Evolutionary conservation across 768 basidiomycete genomes (phyloP).

Genomic region (Pleurotus salmoneostramineus): DNA sequence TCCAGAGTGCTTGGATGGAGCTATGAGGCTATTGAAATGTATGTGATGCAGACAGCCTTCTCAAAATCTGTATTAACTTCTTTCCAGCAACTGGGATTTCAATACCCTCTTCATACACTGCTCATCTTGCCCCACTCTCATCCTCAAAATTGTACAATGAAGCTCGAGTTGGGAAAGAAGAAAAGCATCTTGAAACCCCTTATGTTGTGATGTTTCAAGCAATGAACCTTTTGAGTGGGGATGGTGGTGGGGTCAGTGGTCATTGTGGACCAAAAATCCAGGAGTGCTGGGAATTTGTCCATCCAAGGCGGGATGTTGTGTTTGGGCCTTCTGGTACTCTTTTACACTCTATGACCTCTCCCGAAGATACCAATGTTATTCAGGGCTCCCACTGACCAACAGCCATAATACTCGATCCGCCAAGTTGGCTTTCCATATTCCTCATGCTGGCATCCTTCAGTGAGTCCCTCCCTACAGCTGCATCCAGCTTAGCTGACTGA

Average conservation of each 20-base stretch:
- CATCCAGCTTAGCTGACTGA: not conserved
- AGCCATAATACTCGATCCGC: conserved; percentile 92
- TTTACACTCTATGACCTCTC: not conserved
- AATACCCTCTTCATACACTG: conserved; percentile 94
- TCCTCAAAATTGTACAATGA: conserved; percentile 91
- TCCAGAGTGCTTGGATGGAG: conserved; percentile 97
- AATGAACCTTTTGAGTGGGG: conserved; percentile 82
- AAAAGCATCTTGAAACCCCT: conserved; percentile 85
- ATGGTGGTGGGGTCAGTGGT: conserved; percentile 56
- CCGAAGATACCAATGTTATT: not conserved
- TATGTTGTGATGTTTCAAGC: conserved; percentile 99
- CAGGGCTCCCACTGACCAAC: conserved; percentile 91
- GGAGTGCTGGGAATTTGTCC: conserved; percentile 97
- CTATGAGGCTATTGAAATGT: conserved; percentile 91
- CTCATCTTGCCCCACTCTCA: conserved; percentile 90
- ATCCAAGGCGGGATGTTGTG: conserved; percentile 79
- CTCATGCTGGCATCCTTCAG: conserved; percentile 91
- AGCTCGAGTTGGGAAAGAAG: conserved; percentile 59
- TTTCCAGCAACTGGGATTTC: conserved; percentile 83
- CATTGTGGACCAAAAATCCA: conserved; percentile 83
- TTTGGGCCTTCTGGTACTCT: conserved; percentile 66
- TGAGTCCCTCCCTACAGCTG: conserved; percentile 20
- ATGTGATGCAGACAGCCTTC: conserved; percentile 20
- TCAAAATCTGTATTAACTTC: not conserved
- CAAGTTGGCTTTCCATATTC: conserved; percentile 85